These are phyloP conservation scores for Pythium insidiosum DNA, from an alignment of 352 stramenopile species.

Conservation along the genomic window DNA sequence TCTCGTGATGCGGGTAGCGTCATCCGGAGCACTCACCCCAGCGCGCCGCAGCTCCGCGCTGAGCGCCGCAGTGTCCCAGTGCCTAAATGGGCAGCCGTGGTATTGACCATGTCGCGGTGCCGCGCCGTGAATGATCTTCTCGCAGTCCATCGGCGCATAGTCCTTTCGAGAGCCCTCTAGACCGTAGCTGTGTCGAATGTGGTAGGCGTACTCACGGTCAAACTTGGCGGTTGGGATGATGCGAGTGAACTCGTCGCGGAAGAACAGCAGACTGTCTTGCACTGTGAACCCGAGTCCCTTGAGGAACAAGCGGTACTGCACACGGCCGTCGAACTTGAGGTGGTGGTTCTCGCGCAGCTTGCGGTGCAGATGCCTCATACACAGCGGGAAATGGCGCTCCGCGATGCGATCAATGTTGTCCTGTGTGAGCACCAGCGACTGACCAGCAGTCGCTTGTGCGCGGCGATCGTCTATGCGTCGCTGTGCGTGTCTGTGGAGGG, in stretches of 20 bases:
- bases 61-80: constrained; percentile 49
- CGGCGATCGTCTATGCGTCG: no score
- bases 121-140: constrained; percentile 37
- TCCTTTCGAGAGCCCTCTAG: constrained; percentile 69
- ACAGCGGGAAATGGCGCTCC: constrained; percentile 63
- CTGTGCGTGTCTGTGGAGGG: no score
- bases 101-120: constrained; percentile 56
- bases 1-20: constrained; percentile 21
- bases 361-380: constrained; percentile 67
- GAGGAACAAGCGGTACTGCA: constrained; percentile 82
- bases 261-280: constrained; percentile 70
- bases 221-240: constrained; percentile 54
- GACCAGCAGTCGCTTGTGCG: no score
- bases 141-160: constrained; percentile 52
- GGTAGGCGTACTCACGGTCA: constrained; percentile 79
- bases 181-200: constrained; percentile 84
- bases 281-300: constrained; percentile 77
- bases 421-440: constrained; percentile 44
- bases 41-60: constrained; percentile 29
- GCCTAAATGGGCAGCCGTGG: constrained; percentile 76
- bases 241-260: constrained; percentile 62
- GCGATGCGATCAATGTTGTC: constrained; percentile 67
- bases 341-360: constrained; percentile 72
- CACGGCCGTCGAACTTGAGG: constrained; percentile 79
- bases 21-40: no score